A percentile compares a stretch with the other conserved stretches of the same genome.
Evolutionary conservation across 129 eudicot genomes (phyloP).

Genomic region (Calendula officinalis): DNA sequence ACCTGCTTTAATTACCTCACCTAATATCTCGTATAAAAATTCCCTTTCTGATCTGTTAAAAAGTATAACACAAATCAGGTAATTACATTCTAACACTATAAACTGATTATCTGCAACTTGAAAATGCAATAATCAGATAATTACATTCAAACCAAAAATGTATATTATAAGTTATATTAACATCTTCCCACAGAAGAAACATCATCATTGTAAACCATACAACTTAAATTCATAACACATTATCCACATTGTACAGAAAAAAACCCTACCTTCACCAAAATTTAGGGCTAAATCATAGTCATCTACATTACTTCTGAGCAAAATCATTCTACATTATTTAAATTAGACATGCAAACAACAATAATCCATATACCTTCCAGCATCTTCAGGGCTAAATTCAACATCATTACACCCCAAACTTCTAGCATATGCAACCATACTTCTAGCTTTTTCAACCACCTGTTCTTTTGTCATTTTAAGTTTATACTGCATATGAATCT

Average conservation of each 20-base stretch:
- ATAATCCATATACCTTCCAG: background rate
- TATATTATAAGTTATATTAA: background rate
- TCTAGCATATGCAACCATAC: too few relatives aligned
- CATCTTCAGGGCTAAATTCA: constrained; percentile 5
- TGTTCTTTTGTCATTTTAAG: too few relatives aligned
- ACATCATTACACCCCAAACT: too few relatives aligned
- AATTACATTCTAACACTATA: background rate
- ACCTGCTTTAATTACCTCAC: constrained; percentile 14
- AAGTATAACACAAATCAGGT: background rate
- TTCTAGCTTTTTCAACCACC: too few relatives aligned
- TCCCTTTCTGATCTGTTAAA: constrained; percentile 17
- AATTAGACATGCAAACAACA: background rate
- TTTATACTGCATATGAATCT: constrained; percentile 6
- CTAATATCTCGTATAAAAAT: constrained; percentile 15
- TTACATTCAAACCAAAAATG: background rate
- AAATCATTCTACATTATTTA: background rate
- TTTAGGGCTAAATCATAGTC: background rate
- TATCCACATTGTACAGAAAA: background rate
- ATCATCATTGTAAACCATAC: background rate
- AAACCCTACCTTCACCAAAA: background rate
- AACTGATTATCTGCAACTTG: background rate
- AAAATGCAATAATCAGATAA: background rate
- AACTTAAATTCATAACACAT: background rate
- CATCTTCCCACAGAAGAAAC: background rate
- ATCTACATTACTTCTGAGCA: background rate